Evolutionary conservation across 768 basidiomycete genomes (phyloP), one percentile per base, ranked within the genome.

Genomic region (Phaeotremella skinneri): DNA sequence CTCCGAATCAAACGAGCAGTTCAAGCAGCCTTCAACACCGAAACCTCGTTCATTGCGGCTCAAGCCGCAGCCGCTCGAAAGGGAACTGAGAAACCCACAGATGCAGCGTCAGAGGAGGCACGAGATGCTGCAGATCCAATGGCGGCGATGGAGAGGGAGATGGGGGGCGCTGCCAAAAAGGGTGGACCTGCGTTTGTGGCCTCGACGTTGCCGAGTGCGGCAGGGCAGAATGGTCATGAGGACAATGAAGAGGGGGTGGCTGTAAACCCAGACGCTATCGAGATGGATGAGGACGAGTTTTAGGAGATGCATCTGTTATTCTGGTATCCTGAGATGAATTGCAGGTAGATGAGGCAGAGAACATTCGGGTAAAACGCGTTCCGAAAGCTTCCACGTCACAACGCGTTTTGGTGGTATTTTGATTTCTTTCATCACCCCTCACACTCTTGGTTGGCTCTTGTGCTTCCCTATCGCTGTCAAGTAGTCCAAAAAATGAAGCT

Each of bases 11-110:
- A 94, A 79, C 86, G 96, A 57, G 92, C 93, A 68, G 96, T 99
- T 16, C 96, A 99, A 78, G 92, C 94, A 26, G 90, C 92, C 72
- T 99, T 96, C 82, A 98, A 99, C 77, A 99, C 96, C 2, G 94
- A 97, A 78, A 73, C 72, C 0, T 74, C 73, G 43, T 94, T 91
- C 77, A 81, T 96, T 55, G 90, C 90, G 6, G 93, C 93, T 11
- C 91, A 96, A 78, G 87, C 92, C 9, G 80, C 87, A 55, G 86
- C 86, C 2, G 85, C 87, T 23, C 81, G 82, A 57, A 82, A 85
- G 62, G 86, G 84, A 16, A 80, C 61, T 20, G 62, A 82, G 16
- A 80, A 79, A 27, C 83, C 83, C 50, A 80, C 79, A 27, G 79
- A 72, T 32, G 79, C 79, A 41, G 80, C 77, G 47, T 71, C 59